A percentile compares a stretch with the other conserved stretches of the same genome.
These are phyloP conservation scores for Aquilaria sinensis DNA, from an alignment of 345 rosid genomes.

Conservation along the genomic window DNA sequence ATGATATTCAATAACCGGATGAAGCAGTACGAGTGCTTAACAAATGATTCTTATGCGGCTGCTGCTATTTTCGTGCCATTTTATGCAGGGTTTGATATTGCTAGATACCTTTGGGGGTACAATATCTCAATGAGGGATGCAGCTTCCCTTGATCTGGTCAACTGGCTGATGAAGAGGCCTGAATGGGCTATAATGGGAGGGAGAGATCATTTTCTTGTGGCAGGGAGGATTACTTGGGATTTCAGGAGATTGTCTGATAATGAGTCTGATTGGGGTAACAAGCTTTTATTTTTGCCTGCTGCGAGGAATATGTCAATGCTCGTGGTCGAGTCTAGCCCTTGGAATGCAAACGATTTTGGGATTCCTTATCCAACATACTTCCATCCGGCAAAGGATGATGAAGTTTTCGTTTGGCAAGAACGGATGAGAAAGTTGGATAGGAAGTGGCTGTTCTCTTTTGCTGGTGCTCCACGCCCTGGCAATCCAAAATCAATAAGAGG, in stretches of 20 bases:
- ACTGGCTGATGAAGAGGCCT: constrained; percentile 79
- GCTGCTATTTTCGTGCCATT: constrained; percentile 87
- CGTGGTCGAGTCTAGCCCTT: constrained; percentile 91
- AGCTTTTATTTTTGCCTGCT: constrained; percentile 80
- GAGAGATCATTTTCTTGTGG: constrained; percentile 86
- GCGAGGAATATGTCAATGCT: constrained; percentile 92
- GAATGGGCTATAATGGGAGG: constrained; percentile 89
- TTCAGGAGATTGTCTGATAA: constrained; percentile 72
- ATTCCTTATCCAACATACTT: constrained; percentile 87
- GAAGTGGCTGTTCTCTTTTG: constrained; percentile 94
- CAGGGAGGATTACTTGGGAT: constrained; percentile 93
- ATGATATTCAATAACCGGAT: constrained; percentile 76
- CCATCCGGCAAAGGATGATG: constrained; percentile 78
- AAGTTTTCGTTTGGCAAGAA: constrained; percentile 75
- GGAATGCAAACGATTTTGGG: constrained; percentile 91
- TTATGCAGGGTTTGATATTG: constrained; percentile 83
- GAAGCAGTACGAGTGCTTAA: constrained; percentile 88
- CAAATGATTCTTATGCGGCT: constrained; percentile 72
- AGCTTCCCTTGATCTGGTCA: constrained; percentile 75
- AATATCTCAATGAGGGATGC: constrained; percentile 69
- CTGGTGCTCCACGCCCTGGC: constrained; percentile 84
- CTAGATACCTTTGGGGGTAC: constrained; percentile 83
- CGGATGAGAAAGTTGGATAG: constrained; percentile 76
- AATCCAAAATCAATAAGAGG: constrained; percentile 76
- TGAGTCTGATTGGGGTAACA: constrained; percentile 84